Conservation (phyloP, 306 rosid species). For the Quercus dentata region DNA sequence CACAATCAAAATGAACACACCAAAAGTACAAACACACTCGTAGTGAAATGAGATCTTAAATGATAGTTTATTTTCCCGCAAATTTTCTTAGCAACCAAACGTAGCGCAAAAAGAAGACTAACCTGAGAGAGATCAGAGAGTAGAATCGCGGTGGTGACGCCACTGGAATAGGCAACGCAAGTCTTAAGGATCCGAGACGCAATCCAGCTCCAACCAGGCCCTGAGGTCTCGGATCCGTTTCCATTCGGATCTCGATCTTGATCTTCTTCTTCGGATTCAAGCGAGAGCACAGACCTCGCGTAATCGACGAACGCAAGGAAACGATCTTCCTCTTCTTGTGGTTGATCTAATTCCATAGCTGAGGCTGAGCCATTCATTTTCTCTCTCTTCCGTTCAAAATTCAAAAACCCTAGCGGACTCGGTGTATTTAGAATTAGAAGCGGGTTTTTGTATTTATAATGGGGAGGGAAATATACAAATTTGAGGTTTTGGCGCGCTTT, state of each 20-base stretch:
- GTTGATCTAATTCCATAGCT: conserved; percentile 49
- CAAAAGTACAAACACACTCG: no score
- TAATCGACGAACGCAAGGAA: conserved; percentile 65
- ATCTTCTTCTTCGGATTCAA: conserved; percentile 31
- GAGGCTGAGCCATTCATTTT: conserved; percentile 12
- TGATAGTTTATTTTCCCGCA: neutral
- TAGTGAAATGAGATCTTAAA: no score
- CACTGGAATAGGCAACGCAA: conserved; percentile 77
- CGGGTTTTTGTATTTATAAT: no score
- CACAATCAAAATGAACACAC: no score
- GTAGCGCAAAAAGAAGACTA: neutral
- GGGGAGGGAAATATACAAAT: no score
- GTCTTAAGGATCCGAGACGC: conserved; percentile 73
- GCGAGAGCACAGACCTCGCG: conserved; percentile 57
- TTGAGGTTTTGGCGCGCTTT: no score
- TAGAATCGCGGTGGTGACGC: conserved; percentile 78
- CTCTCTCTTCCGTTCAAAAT: no score
- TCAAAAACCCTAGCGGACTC: no score
- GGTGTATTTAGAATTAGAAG: no score
- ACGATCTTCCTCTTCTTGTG: conserved; percentile 51
- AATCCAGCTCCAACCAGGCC: conserved; percentile 81
- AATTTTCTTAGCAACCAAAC: conserved; percentile 10
- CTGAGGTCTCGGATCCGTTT: conserved; percentile 24
- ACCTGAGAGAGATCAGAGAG: conserved; percentile 89
- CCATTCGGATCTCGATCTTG: conserved; percentile 24